These are phyloP conservation scores for Blepharisma japonicum DNA, from an alignment of 73 alveolate genomes.

Conservation along the genomic window DNA sequence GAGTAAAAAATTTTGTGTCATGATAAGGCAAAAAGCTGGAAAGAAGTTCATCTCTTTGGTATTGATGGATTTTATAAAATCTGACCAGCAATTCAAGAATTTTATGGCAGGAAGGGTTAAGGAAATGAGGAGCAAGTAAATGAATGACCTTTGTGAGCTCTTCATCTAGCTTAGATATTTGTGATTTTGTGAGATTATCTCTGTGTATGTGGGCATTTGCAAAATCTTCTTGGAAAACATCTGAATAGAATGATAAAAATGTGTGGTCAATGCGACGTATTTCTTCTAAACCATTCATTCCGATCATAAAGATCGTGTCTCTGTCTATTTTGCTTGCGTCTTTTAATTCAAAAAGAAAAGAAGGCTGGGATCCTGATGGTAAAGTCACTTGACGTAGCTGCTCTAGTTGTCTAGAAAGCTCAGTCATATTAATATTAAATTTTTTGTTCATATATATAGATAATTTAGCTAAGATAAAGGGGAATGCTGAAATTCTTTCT, in stretches of 20 bases:
- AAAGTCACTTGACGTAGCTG: background rate
- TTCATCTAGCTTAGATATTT: background rate
- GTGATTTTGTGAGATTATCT: background rate
- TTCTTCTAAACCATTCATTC: constrained; percentile 28
- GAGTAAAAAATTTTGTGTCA: background rate
- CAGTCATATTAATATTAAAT: constrained; percentile 8
- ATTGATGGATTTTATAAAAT: background rate
- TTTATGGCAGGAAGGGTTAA: constrained; percentile 7
- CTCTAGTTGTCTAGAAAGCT: constrained; percentile 19
- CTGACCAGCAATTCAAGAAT: constrained; percentile 3
- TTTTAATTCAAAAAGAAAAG: constrained; percentile 14
- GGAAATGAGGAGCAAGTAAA: background rate
- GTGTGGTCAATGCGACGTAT: background rate
- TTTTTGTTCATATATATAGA: too few relatives aligned
- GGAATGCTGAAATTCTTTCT: too few relatives aligned
- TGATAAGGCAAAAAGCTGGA: constrained; percentile 10
- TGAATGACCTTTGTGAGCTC: background rate
- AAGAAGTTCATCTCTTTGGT: background rate
- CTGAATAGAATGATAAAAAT: constrained; percentile 4
- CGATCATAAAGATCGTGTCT: constrained; percentile 15
- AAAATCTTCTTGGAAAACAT: constrained; percentile 12
- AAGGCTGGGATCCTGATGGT: background rate
- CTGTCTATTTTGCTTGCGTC: background rate
- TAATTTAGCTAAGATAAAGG: too few relatives aligned
- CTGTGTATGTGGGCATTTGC: background rate